These are phyloP conservation scores for Fraxinus pennsylvanica DNA, from an alignment of 257 asterid genomes.

Conservation along the genomic window DNA sequence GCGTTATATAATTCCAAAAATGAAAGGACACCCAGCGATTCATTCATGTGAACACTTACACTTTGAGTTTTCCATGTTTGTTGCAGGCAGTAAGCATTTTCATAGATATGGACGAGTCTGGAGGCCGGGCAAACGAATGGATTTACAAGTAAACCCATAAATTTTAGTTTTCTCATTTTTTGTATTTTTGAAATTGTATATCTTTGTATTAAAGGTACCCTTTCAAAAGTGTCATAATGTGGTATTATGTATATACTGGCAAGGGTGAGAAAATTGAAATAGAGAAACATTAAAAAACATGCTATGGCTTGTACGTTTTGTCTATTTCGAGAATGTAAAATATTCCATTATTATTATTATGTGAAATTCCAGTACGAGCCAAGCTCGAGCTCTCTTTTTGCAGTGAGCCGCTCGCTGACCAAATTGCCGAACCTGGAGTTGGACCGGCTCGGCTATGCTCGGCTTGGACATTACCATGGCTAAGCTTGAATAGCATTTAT, in stretches of 20 bases:
- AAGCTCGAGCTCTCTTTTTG: too few species aligned
- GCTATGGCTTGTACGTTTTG: not conserved
- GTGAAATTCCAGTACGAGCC: not conserved
- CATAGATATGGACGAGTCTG: constrained; percentile 93
- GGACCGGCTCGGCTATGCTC: too few species aligned
- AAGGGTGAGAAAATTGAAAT: constrained; percentile 6
- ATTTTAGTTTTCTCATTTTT: not conserved
- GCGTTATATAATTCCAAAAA: not conserved
- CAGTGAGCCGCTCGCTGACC: too few species aligned
- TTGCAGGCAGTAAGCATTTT: constrained; percentile 90
- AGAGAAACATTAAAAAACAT: constrained; percentile 12
- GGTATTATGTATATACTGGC: constrained; percentile 9
- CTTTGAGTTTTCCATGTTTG: not conserved
- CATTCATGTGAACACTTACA: not conserved
- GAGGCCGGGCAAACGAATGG: constrained; percentile 97
- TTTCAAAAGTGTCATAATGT: not conserved
- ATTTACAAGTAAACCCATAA: constrained; percentile 64
- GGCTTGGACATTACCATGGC: too few species aligned
- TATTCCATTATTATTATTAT: too few species aligned
- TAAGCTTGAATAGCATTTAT: too few species aligned
- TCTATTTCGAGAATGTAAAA: not conserved
- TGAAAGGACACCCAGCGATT: not conserved
- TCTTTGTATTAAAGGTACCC: not conserved
- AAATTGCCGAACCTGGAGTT: too few species aligned
- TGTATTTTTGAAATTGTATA: not conserved